Conservation (phyloP, 2,329 filamentous ascomycete species). For the Tolypocladium nubicola region DNA sequence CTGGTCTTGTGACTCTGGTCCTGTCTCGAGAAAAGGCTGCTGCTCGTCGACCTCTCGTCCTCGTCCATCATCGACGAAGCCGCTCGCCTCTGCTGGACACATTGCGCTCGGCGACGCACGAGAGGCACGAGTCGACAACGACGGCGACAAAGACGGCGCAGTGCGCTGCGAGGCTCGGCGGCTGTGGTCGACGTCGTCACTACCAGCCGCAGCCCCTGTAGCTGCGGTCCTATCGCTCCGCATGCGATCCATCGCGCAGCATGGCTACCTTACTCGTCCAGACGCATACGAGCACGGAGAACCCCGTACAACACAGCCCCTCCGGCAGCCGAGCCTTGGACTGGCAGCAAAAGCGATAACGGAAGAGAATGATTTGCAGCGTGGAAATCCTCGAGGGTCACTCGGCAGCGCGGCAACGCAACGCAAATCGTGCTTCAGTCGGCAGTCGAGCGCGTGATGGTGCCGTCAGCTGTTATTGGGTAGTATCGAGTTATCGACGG, state of each 20-base stretch:
- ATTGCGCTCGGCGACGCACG: not conserved
- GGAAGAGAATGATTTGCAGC: not conserved
- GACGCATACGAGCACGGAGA: not conserved
- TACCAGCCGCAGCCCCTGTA: not conserved
- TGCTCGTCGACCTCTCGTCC: not conserved
- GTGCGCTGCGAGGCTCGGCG: not conserved
- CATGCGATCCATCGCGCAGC: not conserved
- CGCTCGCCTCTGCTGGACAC: not conserved
- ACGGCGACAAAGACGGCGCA: not conserved
- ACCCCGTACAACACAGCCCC: too few species aligned
- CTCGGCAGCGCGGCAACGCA: not conserved
- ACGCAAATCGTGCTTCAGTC: too few species aligned
- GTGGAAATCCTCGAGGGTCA: not conserved
- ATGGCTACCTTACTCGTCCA: not conserved
- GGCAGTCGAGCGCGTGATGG: slow-evolving; percentile 1
- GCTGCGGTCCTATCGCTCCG: not conserved
- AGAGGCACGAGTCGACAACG: not conserved
- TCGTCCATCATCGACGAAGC: not conserved
- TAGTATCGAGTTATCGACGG: not conserved
- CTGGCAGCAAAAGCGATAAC: not conserved
- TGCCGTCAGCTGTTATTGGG: not conserved
- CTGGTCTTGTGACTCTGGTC: not conserved
- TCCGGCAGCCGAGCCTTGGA: too few species aligned
- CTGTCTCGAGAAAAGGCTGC: not conserved
- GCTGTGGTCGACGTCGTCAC: not conserved